A percentile compares a stretch with the other conserved stretches of the same genome.
Conservation (phyloP, 1,284 basidiomycete genomes). For the Salmacisia buchloeana region DNA sequence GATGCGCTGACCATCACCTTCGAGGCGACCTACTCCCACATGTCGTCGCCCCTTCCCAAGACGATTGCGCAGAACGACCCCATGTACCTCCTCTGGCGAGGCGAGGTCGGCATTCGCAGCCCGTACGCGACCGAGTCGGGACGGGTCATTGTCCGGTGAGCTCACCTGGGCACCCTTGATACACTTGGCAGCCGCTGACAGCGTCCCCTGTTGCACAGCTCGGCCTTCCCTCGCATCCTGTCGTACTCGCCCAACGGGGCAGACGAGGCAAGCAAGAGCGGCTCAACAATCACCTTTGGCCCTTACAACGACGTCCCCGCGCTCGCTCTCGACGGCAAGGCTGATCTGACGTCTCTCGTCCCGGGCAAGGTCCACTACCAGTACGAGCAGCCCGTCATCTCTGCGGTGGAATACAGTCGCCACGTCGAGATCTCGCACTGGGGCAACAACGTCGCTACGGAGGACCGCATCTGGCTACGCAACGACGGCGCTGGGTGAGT, state of each 20-base stretch:
- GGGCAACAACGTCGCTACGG: slow-evolving; percentile 87
- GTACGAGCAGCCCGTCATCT: slow-evolving; percentile 71
- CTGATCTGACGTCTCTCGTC: slow-evolving; percentile 35
- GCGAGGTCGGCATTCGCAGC: slow-evolving; percentile 71
- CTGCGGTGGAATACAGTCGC: slow-evolving; percentile 68
- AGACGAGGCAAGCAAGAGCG: slow-evolving; percentile 65
- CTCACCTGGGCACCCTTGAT: slow-evolving; percentile 20
- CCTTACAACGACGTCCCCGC: slow-evolving; percentile 71
- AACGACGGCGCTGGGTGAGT: slow-evolving; percentile 77
- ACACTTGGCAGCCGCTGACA: slow-evolving; percentile 23
- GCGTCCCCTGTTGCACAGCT: slow-evolving; percentile 53
- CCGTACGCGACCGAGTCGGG: slow-evolving; percentile 76
- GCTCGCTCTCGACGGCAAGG: slow-evolving; percentile 39
- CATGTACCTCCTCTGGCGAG: slow-evolving; percentile 71
- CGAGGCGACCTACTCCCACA: slow-evolving; percentile 65
- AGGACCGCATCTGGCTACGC: slow-evolving; percentile 76
- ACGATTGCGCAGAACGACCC: slow-evolving; percentile 70
- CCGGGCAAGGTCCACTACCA: slow-evolving; percentile 69
- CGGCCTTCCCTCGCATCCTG: slow-evolving; percentile 63
- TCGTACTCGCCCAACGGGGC: slow-evolving; percentile 63
- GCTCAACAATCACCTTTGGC: slow-evolving; percentile 77
- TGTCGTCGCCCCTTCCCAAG: slow-evolving; percentile 68
- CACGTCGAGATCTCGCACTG: slow-evolving; percentile 89
- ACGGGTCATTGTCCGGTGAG: slow-evolving; percentile 75
- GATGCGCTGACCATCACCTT: slow-evolving; percentile 16